Base-by-base conservation (phyloP, 805 yeast genomes). In the Yamadazyma laniorum region DNA sequence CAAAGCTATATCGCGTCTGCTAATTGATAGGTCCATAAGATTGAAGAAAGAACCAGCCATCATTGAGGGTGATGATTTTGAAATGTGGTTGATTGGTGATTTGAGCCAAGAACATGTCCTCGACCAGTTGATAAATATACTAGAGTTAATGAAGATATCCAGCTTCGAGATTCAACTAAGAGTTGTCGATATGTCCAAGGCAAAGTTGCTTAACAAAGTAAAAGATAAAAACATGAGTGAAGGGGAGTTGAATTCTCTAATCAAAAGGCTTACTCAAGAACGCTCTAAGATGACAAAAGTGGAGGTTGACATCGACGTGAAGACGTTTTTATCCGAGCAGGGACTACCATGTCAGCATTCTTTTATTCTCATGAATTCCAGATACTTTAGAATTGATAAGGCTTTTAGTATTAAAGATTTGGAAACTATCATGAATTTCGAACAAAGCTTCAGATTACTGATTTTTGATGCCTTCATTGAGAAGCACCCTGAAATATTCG, bases 1-100 rank as follows among this genome's bases (percentile, higher is more conserved):
- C 46, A 68, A 67, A 35, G 31, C 39, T 3, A 45, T 67, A 14
- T 55, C 54, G 22, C 31, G 32, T 3, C 64, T 56, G 8, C 40
- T 69, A 34, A 48, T 56, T 6, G 43, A 50, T 0, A 34, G 50
- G 3, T 58, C 72, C 1, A 22, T 42, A 4, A 27, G 47, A 1
- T 58, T 67, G 37, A 50, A 32, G 26, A 48, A 80, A 9, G 37
- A 39, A 4, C 21, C 18, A 3, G 34, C 18, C 15, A 12, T 31
- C 5, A 12, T 31, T 5, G 9, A 21, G 5, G 25, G 34, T 12
- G 44, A 41, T 11, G 18, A 25, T n/a, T 23, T 36, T 9, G 31
- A 29, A 9, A 4, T 49, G 6, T 79, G 87, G 58, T 47, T 84
- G 8, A 65, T 80, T 36, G 93, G 86, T 25, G 77, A 80, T 49